Evolutionary conservation across 2,329 filamentous ascomycete species (phyloP).

Genomic region (Allantophomopsis lycopodina): DNA sequence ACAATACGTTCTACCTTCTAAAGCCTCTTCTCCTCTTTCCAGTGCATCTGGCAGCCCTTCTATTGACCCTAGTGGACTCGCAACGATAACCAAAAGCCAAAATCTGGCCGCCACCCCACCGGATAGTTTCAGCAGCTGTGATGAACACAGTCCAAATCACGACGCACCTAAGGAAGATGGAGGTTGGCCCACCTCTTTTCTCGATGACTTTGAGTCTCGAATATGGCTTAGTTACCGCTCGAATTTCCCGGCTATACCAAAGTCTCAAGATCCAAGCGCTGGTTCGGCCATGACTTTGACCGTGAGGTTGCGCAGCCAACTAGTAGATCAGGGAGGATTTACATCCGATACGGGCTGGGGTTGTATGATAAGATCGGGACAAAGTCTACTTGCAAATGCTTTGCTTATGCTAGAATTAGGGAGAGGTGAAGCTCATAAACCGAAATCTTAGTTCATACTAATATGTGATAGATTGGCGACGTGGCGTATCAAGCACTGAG

Average conservation of each 20-base stretch:
- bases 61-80: not conserved
- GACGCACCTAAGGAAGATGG: conserved; percentile 7
- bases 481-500: conserved; percentile 37
- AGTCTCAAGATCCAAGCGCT: conserved; percentile 62
- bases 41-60: not conserved
- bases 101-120: conserved; percentile 13
- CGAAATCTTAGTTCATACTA: conserved; percentile 2
- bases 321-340: conserved; percentile 71
- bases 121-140: conserved; percentile 14
- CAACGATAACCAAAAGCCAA: conserved; percentile 1
- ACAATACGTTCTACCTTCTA: conserved; percentile 28
- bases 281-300: conserved; percentile 62
- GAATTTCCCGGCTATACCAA: conserved; percentile 71
- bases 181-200: conserved; percentile 74
- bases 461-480: conserved; percentile 55
- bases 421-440: conserved; percentile 41
- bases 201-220: conserved; percentile 84
- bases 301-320: conserved; percentile 69
- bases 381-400: conserved; percentile 83
- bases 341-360: conserved; percentile 94
- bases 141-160: conserved; percentile 6
- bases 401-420: conserved; percentile 61
- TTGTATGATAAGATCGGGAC: conserved; percentile 95
- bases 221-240: conserved; percentile 96
- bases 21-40: conserved; percentile 1